A percentile compares a stretch with the other conserved stretches of the same genome.
phyloP scores from a whole-genome alignment of 495 filamentous ascomycete genomes.

The Mycothermus thermophilus region DNA sequence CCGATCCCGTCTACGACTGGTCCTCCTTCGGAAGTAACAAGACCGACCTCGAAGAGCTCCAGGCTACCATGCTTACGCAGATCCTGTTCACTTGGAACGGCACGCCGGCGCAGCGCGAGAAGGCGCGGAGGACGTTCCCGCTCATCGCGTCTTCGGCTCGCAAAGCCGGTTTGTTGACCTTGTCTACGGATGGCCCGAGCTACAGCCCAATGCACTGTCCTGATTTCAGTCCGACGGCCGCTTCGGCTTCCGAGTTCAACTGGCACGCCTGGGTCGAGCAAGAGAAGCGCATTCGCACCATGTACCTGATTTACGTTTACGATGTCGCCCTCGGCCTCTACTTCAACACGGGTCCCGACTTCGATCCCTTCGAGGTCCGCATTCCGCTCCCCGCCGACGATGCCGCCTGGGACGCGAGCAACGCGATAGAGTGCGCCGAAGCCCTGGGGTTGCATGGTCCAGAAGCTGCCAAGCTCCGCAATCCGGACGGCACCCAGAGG shows the following conservation, averaged over 20 bases:
- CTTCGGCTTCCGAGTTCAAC: conserved; percentile 31
- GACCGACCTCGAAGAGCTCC: conserved; percentile 41
- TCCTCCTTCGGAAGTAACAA: conserved; percentile 21
- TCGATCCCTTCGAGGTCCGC: conserved; percentile 42
- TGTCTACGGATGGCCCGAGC: conserved; percentile 21
- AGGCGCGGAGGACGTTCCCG: conserved; percentile 38
- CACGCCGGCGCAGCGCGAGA: conserved; percentile 40
- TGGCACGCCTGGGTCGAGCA: conserved; percentile 55
- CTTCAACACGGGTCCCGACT: conserved; percentile 45
- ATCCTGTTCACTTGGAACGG: conserved; percentile 51
- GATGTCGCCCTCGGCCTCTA: conserved; percentile 48
- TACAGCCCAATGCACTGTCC: conserved; percentile 34
- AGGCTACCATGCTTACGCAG: conserved; percentile 43
- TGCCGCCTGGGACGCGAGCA: conserved; percentile 48
- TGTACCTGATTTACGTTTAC: conserved; percentile 44
- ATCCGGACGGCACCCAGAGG: conserved; percentile 43
- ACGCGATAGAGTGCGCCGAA: conserved; percentile 41
- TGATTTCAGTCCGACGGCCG: conserved; percentile 22
- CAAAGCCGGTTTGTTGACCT: conserved; percentile 34
- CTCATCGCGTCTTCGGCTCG: conserved; percentile 38
- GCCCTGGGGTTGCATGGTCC: conserved; percentile 43
- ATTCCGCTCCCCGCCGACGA: conserved; percentile 53
- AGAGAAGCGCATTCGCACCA: conserved; percentile 47
- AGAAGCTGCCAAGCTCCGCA: conserved; percentile 28
- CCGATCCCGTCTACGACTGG: conserved; percentile 21